Percentiles rank a stretch among this genome's conserved stretches.
phyloP scores from a whole-genome alignment of 2,329 filamentous ascomycete species.

The Cryphonectria carpinicola region DNA sequence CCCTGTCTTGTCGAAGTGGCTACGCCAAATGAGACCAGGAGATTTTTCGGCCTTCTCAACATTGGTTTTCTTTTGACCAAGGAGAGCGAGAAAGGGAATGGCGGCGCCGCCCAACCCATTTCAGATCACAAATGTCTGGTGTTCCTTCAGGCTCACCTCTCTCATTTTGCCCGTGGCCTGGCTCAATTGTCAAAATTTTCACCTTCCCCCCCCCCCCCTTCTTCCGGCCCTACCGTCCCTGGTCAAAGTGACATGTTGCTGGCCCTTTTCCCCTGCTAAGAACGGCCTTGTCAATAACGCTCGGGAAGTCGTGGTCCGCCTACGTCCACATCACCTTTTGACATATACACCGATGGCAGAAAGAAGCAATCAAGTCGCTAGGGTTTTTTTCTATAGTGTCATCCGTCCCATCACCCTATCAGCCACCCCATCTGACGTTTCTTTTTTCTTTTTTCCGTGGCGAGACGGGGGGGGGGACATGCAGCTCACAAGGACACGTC shows the following conservation, averaged over 20 bases:
- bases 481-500: neutral
- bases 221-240: neutral
- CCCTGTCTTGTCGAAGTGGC: conserved; percentile 3
- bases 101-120: neutral
- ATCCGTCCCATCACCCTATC: neutral
- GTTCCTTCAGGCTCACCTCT: neutral
- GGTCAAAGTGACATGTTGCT: neutral
- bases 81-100: neutral
- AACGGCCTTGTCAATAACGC: conserved; percentile 4
- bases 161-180: neutral
- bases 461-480: neutral
- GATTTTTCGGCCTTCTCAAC: conserved; percentile 16
- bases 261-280: conserved; percentile 1
- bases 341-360: neutral
- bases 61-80: conserved; percentile 16
- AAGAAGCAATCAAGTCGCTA: neutral
- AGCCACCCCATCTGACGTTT: neutral
- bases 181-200: neutral
- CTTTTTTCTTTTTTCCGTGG: neutral
- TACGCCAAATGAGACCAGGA: conserved; percentile 20
- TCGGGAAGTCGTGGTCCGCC: neutral
- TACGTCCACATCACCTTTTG: neutral
- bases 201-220: neutral
- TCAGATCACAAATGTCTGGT: neutral
- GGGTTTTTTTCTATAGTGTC: neutral